Conservation (phyloP, 768 basidiomycete species). For the Boletus sensibilis region DNA sequence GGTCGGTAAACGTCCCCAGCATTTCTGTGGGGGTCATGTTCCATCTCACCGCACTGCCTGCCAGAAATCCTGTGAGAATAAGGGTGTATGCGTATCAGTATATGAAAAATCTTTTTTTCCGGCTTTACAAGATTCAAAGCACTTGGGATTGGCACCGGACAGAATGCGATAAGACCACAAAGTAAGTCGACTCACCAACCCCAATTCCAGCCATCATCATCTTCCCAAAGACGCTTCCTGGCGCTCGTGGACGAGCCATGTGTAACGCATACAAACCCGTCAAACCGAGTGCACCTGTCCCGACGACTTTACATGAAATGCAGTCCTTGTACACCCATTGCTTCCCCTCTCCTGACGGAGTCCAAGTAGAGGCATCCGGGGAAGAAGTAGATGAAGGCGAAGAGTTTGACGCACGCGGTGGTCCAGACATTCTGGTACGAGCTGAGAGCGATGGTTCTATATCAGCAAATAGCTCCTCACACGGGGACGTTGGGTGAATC, state of each 20-base stretch:
- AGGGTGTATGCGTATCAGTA: conserved; percentile 9
- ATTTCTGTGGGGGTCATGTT: conserved; percentile 29
- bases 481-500: neutral
- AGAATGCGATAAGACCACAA: neutral
- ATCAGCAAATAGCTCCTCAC: neutral
- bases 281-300: conserved; percentile 59
- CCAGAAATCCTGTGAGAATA: conserved; percentile 24
- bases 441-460: neutral
- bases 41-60: conserved; percentile 32
- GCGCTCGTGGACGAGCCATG: conserved; percentile 60
- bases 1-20: conserved; percentile 13
- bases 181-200: conserved; percentile 43
- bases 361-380: neutral
- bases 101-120: too few relatives aligned
- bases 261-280: conserved; percentile 68
- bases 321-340: conserved; percentile 47
- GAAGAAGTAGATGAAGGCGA: neutral
- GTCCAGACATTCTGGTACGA: conserved; percentile 17
- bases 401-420: conserved; percentile 14
- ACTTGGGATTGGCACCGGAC: neutral
- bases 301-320: conserved; percentile 67
- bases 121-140: neutral
- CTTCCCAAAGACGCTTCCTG: conserved; percentile 61
- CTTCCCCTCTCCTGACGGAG: conserved; percentile 6
- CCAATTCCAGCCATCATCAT: conserved; percentile 61